Evolutionary conservation across 495 filamentous ascomycete species (phyloP).

Genomic region (Penicillium canariense): DNA sequence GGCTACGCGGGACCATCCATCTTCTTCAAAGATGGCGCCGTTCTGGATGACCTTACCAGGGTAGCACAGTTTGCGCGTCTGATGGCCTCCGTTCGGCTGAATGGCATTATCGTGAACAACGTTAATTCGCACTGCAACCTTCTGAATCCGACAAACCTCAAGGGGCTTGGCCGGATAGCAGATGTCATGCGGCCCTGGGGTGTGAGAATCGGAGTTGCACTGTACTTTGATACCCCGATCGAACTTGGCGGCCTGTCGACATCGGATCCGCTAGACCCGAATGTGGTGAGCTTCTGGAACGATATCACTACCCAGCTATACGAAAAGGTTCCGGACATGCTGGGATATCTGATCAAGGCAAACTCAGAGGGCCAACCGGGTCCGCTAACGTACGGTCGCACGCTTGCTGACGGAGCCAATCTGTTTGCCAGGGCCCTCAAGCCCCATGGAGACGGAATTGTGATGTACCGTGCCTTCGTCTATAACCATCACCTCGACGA

Average conservation of each 20-base stretch:
- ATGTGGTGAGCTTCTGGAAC: conserved; percentile 58
- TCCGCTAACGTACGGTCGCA: conserved; percentile 63
- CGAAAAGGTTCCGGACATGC: conserved; percentile 56
- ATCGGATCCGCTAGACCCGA: conserved; percentile 59
- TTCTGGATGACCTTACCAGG: conserved; percentile 54
- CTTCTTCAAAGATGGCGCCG: conserved; percentile 55
- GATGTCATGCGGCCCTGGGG: conserved; percentile 63
- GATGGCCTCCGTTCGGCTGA: conserved; percentile 60
- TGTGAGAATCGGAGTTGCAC: conserved; percentile 58
- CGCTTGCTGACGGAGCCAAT: conserved; percentile 64
- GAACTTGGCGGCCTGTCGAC: conserved; percentile 51
- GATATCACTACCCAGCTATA: conserved; percentile 58
- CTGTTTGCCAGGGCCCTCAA: conserved; percentile 58
- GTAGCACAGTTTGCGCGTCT: conserved; percentile 60
- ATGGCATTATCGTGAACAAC: conserved; percentile 64
- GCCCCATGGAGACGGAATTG: conserved; percentile 54
- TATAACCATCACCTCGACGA: conserved; percentile 56
- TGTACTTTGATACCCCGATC: conserved; percentile 63
- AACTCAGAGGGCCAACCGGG: conserved; percentile 69
- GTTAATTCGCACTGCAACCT: conserved; percentile 62
- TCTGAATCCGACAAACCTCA: conserved; percentile 52
- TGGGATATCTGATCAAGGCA: conserved; percentile 66
- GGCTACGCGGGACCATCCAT: conserved; percentile 64
- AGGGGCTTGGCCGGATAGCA: conserved; percentile 57
- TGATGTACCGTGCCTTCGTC: conserved; percentile 70